phyloP scores from a whole-genome alignment of 768 basidiomycete genomes.

The Sporobolomyces pararoseus region DNA sequence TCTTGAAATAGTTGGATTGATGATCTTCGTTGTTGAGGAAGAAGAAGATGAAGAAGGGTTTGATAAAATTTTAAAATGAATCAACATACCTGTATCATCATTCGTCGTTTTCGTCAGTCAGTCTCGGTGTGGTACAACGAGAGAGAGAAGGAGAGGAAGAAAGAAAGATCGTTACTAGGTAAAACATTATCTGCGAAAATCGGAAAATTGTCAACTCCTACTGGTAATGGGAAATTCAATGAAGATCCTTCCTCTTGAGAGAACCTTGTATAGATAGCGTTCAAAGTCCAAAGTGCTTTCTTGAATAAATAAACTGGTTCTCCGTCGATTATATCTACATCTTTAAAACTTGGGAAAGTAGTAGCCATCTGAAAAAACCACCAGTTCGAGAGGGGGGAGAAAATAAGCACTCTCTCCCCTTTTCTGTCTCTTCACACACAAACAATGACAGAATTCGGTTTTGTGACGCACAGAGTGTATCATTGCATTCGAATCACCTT shows the following conservation, averaged over 20 bases:
- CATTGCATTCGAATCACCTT: slow-evolving; percentile 51
- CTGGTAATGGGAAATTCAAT: slow-evolving; percentile 61
- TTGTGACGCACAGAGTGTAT: slow-evolving; percentile 60
- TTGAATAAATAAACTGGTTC: slow-evolving; percentile 70
- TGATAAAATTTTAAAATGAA: neutral
- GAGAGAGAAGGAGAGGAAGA: slow-evolving; percentile 55
- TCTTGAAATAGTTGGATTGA: too few relatives aligned
- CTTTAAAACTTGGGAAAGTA: slow-evolving; percentile 65
- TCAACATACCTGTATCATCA: neutral
- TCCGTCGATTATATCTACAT: slow-evolving; percentile 60
- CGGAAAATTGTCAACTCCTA: slow-evolving; percentile 3
- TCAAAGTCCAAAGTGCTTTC: slow-evolving; percentile 75
- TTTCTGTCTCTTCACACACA: too few relatives aligned
- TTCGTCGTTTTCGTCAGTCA: too few relatives aligned
- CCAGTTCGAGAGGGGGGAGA: neutral
- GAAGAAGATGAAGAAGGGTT: neutral
- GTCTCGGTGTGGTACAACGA: slow-evolving; percentile 49
- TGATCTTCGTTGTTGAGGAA: neutral
- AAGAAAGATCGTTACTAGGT: slow-evolving; percentile 53
- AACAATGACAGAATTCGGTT: neutral
- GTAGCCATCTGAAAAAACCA: slow-evolving; percentile 4
- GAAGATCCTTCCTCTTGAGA: slow-evolving; percentile 45
- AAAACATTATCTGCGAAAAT: slow-evolving; percentile 51
- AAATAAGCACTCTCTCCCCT: neutral
- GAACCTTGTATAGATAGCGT: slow-evolving; percentile 65